Conservation (phyloP, 306 rosid genomes). For the Casuarina equisetifolia region DNA sequence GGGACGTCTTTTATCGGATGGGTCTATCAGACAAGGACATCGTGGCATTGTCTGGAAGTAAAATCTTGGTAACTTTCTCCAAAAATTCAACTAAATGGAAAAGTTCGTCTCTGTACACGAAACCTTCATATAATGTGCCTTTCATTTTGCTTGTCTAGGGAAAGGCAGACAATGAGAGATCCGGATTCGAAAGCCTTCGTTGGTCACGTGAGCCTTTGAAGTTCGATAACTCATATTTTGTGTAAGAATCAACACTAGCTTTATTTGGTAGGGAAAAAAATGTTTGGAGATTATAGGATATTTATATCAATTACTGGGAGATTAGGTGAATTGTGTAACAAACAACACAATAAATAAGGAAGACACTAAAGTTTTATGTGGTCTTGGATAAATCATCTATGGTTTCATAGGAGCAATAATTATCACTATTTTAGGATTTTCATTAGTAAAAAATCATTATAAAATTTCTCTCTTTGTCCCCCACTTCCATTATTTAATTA, state of each 20-base stretch:
- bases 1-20: constrained; percentile 68
- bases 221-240: constrained; percentile 85
- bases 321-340: too few relatives aligned
- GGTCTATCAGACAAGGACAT: constrained; percentile 73
- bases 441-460: too few relatives aligned
- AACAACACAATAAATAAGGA: too few relatives aligned
- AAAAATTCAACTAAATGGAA: constrained; percentile 8
- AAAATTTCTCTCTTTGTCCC: too few relatives aligned
- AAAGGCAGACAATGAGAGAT: constrained; percentile 69
- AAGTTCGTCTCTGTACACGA: not conserved
- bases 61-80: constrained; percentile 64
- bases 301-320: too few relatives aligned
- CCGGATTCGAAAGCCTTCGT: constrained; percentile 66
- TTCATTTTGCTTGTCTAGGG: constrained; percentile 48
- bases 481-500: too few relatives aligned
- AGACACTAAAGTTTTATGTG: too few relatives aligned
- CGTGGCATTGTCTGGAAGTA: constrained; percentile 91
- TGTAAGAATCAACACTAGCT: constrained; percentile 42
- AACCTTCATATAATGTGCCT: constrained; percentile 6
- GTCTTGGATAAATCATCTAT: too few relatives aligned
- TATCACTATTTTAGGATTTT: too few relatives aligned
- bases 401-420: too few relatives aligned
- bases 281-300: too few relatives aligned
- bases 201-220: constrained; percentile 72
- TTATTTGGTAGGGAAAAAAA: not conserved